Evolutionary conservation across 495 filamentous ascomycete species (phyloP), one percentile per base, ranked within the genome.

Genomic region (Aspergillus diversus): DNA sequence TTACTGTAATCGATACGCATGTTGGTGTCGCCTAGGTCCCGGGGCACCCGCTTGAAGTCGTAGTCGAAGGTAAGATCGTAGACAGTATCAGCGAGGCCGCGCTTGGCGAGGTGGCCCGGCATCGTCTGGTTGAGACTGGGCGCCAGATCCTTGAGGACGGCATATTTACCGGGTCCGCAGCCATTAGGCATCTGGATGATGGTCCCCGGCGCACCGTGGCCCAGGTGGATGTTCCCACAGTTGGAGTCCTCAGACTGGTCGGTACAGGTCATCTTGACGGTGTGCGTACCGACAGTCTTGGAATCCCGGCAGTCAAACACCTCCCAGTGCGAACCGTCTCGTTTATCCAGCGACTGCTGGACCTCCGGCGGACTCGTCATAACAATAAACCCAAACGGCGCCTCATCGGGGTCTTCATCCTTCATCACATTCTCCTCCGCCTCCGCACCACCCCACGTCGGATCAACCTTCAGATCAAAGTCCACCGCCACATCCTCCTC

Each of bases 1-100:
- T 63, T 63, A 21, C 52, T 57, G 55, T 43, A 63, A 33, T 63
- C 61, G 8, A 63, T 35, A n/a, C 61, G 47, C 21, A 63, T 35
- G 33, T 57, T 32, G 32, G 48, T 54, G 17, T 58, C 33, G 43
- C 48, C 53, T 32, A 50, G 35, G 48, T 63, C 61, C 1, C 55
- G 54, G 27, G 53, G 60, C 31, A 63, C 51, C 0, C 55, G 54
- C 9, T 43, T 34, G 52, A 57, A 63, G 54, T 63, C 60, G 46
- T 57, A 63, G 17, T 55, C 47, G 33, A 63, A 57, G 13, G 46
- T 48, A 15, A 57, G 52, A 12, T 57, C 60, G 27, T 57, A 55
- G 2, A 55, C 47, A 8, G 53, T 57, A 27, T 57, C 55, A 16
- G 3, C 15, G 13, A 55, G 33, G 16, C 33, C 42, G 5, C 53